Conservation (phyloP, 139 green algal genomes). For the Volvox africanus region DNA sequence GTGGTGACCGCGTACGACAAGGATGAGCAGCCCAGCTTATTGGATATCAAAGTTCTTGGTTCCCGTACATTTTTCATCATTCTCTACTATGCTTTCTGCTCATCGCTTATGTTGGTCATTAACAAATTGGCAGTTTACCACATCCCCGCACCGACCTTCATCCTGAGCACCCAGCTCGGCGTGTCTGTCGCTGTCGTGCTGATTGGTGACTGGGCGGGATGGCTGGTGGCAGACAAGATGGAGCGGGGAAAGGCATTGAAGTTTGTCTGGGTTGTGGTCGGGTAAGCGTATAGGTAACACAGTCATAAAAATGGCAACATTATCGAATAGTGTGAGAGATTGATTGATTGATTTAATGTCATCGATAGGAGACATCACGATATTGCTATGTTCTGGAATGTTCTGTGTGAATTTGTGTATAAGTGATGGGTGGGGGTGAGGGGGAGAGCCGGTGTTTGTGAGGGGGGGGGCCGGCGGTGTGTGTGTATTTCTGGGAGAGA, state of each 20-base stretch:
- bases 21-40: not conserved
- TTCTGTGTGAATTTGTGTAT: no score
- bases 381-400: no score
- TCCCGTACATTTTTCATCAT: not conserved
- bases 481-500: no score
- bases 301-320: no score
- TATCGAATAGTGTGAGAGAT: no score
- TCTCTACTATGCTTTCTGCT: conserved; percentile 21
- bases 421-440: no score
- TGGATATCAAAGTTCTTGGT: not conserved
- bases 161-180: conserved; percentile 52
- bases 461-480: no score
- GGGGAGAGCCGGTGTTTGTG: no score
- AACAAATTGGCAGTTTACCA: conserved; percentile 56
- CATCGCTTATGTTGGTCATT: conserved; percentile 40
- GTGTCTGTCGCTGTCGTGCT: conserved; percentile 28
- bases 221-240: conserved; percentile 46
- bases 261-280: conserved; percentile 46
- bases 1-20: not conserved
- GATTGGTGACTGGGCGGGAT: not conserved
- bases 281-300: no score
- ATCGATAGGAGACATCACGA: no score
- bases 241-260: conserved; percentile 51
- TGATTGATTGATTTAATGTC: no score
- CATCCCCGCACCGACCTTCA: conserved; percentile 44